A percentile compares a stretch with the other conserved stretches of the same genome.
Conservation (phyloP, 192 early-diverging fungal genomes). For the Linnemannia hyalina region DNA sequence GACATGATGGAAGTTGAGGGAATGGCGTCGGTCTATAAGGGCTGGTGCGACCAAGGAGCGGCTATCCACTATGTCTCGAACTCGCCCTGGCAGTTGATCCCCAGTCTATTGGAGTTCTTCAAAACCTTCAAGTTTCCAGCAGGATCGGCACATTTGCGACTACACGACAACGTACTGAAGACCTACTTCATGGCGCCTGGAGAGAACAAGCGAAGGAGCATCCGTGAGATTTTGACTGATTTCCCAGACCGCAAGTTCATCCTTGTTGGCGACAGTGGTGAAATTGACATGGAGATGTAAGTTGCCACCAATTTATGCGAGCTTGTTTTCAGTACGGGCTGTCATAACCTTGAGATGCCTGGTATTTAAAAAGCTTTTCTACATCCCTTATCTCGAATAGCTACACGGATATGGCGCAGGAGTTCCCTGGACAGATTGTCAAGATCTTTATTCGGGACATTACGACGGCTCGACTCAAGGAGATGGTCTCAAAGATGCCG, state of each 20-base stretch:
- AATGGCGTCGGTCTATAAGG: conserved; percentile 82
- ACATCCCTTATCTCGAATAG: conserved; percentile 11
- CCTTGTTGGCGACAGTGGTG: conserved; percentile 92
- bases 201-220: conserved; percentile 19
- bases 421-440: conserved; percentile 77
- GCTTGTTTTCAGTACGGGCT: not conserved
- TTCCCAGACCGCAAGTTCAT: conserved; percentile 90
- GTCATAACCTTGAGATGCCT: not conserved
- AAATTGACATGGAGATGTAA: conserved; percentile 90
- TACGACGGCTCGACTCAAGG: conserved; percentile 49
- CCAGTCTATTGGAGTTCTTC: conserved; percentile 82
- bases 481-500: conserved; percentile 10
- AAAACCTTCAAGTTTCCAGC: conserved; percentile 78
- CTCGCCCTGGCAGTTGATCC: conserved; percentile 90
- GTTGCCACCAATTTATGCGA: not conserved
- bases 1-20: conserved; percentile 80
- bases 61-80: conserved; percentile 93
- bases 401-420: conserved; percentile 74
- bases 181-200: conserved; percentile 48
- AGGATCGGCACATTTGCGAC: conserved; percentile 76
- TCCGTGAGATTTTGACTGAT: conserved; percentile 61
- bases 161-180: conserved; percentile 62
- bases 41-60: conserved; percentile 67
- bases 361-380: not conserved
- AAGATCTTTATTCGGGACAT: conserved; percentile 90